These are phyloP conservation scores for Dactylella cylindrospora DNA, from an alignment of 2,329 filamentous ascomycete genomes.

Conservation along the genomic window DNA sequence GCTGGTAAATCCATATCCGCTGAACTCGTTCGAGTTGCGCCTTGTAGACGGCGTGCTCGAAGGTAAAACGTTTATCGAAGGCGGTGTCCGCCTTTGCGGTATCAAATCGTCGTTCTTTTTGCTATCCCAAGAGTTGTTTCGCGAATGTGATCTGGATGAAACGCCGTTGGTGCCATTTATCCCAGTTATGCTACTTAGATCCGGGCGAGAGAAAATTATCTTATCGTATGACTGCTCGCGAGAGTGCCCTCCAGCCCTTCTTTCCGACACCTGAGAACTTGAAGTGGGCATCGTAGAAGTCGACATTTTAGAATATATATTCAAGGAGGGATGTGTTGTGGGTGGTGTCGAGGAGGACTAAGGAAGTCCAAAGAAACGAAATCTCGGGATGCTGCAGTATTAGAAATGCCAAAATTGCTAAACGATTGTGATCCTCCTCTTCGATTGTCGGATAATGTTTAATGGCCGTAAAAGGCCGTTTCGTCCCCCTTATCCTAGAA, in stretches of 20 bases:
- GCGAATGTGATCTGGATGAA: constrained; percentile 21
- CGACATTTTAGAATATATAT: constrained; percentile 11
- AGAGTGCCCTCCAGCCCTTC: constrained; percentile 24
- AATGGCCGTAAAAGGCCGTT: too few species aligned
- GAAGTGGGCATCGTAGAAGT: constrained; percentile 34
- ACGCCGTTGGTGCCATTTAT: neutral
- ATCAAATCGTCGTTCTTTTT: constrained; percentile 41
- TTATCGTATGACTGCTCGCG: constrained; percentile 34
- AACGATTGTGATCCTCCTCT: too few species aligned
- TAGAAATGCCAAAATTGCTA: too few species aligned
- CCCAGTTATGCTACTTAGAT: constrained; percentile 1
- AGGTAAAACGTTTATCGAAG: constrained; percentile 30
- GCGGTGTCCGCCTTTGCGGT: constrained; percentile 29
- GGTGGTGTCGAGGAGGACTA: constrained; percentile 2
- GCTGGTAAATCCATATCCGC: constrained; percentile 11
- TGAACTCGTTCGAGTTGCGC: constrained; percentile 35
- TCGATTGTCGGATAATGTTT: too few species aligned
- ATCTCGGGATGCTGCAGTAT: constrained; percentile 8
- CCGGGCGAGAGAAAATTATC: constrained; percentile 12
- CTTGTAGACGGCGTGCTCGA: constrained; percentile 36
- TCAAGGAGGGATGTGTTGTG: neutral
- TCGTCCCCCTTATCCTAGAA: too few species aligned
- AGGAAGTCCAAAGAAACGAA: constrained; percentile 1
- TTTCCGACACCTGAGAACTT: constrained; percentile 31
- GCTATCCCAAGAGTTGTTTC: constrained; percentile 38